A percentile compares a stretch with the other conserved stretches of the same genome.
These are phyloP conservation scores for Rhodosporidiobolus sp. DNA, from an alignment of 768 basidiomycete genomes.

Conservation along the genomic window DNA sequence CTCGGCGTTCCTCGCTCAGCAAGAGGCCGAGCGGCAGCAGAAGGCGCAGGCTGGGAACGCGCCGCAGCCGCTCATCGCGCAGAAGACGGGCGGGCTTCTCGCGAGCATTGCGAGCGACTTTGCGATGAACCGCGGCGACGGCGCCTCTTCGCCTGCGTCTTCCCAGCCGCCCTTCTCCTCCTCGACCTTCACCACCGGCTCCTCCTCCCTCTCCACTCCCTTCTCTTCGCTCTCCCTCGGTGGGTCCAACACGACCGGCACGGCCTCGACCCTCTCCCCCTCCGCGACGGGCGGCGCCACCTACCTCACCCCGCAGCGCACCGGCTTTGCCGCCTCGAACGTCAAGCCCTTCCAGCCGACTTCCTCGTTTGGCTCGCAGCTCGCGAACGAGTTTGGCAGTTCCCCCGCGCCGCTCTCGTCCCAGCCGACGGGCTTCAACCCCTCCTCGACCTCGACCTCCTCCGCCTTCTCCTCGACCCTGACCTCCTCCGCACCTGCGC, in stretches of 20 bases:
- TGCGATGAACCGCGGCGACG: constrained; percentile 18
- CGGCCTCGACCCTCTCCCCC: background rate
- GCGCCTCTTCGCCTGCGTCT: background rate
- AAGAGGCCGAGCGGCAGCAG: constrained; percentile 17
- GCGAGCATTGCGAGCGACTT: constrained; percentile 41
- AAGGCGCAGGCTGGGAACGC: constrained; percentile 22
- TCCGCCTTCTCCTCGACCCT: background rate
- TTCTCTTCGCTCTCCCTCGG: constrained; percentile 11
- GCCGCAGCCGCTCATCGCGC: constrained; percentile 44
- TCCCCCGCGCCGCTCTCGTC: background rate
- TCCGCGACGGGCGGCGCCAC: background rate
- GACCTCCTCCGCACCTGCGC: too few species aligned
- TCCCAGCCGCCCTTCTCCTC: background rate
- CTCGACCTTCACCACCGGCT: background rate
- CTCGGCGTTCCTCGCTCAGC: constrained; percentile 32
- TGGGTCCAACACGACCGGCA: background rate
- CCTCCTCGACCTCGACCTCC: background rate
- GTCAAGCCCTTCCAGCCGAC: constrained; percentile 44
- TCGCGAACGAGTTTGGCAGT: constrained; percentile 26
- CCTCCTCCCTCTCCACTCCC: constrained; percentile 2
- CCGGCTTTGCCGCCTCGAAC: constrained; percentile 31
- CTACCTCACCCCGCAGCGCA: constrained; percentile 20
- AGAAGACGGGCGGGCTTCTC: constrained; percentile 38
- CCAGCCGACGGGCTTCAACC: constrained; percentile 1
- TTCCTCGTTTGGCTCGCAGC: constrained; percentile 39